phyloP scores from a whole-genome alignment of 2,329 filamentous ascomycete genomes.

The Penicillium palitans region DNA sequence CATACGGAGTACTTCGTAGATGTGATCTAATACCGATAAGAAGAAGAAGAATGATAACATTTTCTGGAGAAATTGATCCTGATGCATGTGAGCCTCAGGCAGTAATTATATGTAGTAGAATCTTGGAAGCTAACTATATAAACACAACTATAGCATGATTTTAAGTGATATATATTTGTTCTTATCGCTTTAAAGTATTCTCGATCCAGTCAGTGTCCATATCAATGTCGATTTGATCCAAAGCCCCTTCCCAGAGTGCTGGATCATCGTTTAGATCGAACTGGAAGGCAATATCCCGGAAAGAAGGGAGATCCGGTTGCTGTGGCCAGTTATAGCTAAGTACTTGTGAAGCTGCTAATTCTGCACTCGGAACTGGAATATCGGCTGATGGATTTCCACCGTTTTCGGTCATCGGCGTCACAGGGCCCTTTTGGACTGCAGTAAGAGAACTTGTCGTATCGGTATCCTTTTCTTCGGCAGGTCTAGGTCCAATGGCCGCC shows the following conservation, averaged over 20 bases:
- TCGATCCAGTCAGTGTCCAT: conserved; percentile 47
- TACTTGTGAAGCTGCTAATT: background rate
- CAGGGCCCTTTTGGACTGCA: conserved; percentile 9
- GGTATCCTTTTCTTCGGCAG: conserved; percentile 3
- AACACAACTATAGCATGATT: background rate
- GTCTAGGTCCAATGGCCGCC: conserved; percentile 29
- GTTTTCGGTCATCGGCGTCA: conserved; percentile 20
- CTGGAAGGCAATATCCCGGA: conserved; percentile 37
- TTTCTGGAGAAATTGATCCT: background rate
- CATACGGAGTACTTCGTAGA: background rate
- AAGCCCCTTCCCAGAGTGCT: conserved; percentile 45
- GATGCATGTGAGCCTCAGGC: background rate
- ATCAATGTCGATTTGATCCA: conserved; percentile 42
- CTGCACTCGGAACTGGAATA: background rate
- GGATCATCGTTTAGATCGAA: conserved; percentile 42
- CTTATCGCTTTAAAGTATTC: conserved; percentile 29
- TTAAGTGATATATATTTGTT: background rate
- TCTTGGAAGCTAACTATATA: background rate
- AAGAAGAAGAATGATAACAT: background rate
- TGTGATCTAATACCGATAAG: background rate
- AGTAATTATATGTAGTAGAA: background rate
- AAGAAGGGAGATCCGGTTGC: conserved; percentile 22
- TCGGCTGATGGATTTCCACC: conserved; percentile 5
- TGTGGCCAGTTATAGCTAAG: conserved; percentile 21
- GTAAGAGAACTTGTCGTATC: background rate